Percentiles rank a stretch among this genome's conserved stretches.
Conservation (phyloP, 2,329 filamentous ascomycete genomes). For the Exutisphaerella laricina region DNA sequence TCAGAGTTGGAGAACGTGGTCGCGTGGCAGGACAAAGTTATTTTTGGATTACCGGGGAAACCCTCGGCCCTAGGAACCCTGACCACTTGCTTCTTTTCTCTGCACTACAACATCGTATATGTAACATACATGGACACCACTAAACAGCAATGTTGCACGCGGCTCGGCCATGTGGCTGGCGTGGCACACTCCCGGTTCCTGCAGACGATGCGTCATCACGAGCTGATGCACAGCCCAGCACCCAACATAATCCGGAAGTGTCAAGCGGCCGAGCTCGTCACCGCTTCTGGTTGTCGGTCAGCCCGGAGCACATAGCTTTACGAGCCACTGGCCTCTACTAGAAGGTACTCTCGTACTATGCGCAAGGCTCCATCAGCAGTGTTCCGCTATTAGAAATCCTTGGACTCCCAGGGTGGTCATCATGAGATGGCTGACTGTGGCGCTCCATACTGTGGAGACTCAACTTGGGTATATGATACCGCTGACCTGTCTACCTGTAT, state of each 20-base stretch:
- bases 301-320: neutral
- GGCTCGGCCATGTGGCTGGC: neutral
- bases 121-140: neutral
- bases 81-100: too few species aligned
- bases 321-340: neutral
- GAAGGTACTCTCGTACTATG: conserved; percentile 1
- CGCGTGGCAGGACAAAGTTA: neutral
- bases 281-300: neutral
- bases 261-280: neutral
- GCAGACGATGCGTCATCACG: too few species aligned
- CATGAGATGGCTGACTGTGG: conserved; percentile 3
- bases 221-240: neutral
- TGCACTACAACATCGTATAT: too few species aligned
- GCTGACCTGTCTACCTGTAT: neutral
- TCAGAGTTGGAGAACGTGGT: neutral
- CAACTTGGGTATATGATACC: conserved; percentile 2
- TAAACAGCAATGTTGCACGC: neutral
- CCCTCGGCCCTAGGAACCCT: too few species aligned
- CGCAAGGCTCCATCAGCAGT: conserved; percentile 1
- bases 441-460: neutral
- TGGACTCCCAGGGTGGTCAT: too few species aligned
- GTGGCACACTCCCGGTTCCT: too few species aligned
- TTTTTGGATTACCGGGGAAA: neutral
- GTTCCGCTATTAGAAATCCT: conserved; percentile 4
- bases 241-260: conserved; percentile 1